Evolutionary conservation across 768 basidiomycete species (phyloP).

Genomic region (Phaffia tasmanica): DNA sequence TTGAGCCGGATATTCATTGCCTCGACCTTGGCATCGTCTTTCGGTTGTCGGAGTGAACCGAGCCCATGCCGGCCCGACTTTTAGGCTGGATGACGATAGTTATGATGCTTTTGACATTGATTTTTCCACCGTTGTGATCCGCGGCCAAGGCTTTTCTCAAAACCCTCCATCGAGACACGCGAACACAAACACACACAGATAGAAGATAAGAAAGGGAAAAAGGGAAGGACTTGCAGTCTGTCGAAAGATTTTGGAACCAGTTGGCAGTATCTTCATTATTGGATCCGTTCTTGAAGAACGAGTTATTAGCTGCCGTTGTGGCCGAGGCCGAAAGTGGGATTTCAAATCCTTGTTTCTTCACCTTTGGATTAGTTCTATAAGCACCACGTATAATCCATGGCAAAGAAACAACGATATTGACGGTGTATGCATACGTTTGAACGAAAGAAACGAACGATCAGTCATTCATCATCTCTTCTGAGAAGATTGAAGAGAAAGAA

Average conservation of each 20-base stretch:
- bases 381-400: neutral
- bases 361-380: conserved; percentile 12
- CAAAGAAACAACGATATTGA: neutral
- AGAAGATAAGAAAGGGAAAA: neutral
- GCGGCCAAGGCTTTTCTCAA: neutral
- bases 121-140: neutral
- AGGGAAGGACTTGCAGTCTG: neutral
- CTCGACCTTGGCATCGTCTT: neutral
- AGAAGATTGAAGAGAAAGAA: neutral
- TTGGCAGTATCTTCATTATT: neutral
- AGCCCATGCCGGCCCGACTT: too few relatives aligned
- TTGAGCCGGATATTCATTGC: neutral
- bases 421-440: neutral
- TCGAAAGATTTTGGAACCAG: neutral
- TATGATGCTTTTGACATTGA: neutral
- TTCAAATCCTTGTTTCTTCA: conserved; percentile 21
- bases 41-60: too few relatives aligned
- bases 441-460: neutral
- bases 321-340: conserved; percentile 5
- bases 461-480: neutral
- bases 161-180: too few relatives aligned
- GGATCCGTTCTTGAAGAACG: neutral
- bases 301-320: neutral
- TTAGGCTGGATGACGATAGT: neutral
- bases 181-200: neutral